A percentile compares a stretch with the other conserved stretches of the same genome.
Evolutionary conservation across 768 basidiomycete genomes (phyloP).

Genomic region (Naematelia aurantialba): DNA sequence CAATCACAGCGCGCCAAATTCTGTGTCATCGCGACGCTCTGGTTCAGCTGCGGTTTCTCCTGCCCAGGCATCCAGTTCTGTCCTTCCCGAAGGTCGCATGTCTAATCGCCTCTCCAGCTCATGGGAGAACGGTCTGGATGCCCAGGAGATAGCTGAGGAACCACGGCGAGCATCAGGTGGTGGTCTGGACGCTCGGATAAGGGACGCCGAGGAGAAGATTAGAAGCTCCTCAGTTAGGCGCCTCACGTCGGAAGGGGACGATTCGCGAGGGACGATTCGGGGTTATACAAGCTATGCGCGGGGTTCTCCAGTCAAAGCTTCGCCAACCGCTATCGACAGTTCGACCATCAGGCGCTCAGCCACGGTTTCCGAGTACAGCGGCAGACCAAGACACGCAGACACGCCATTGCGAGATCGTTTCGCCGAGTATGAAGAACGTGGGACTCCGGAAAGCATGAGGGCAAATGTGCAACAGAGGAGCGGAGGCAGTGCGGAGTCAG

Average conservation of each 20-base stretch:
- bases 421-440: neutral
- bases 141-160: neutral
- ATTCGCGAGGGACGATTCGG: neutral
- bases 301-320: neutral
- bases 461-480: slow-evolving; percentile 12
- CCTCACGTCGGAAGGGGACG: neutral
- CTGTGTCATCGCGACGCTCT: neutral
- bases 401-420: neutral
- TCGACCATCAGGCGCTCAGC: slow-evolving; percentile 3
- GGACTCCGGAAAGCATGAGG: slow-evolving; percentile 1
- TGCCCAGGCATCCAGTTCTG: neutral
- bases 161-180: neutral
- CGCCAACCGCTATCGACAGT: neutral
- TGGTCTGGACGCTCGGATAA: slow-evolving; percentile 15
- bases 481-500: slow-evolving; percentile 31
- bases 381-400: slow-evolving; percentile 6
- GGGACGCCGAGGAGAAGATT: slow-evolving; percentile 21
- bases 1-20: neutral
- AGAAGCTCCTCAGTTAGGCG: slow-evolving; percentile 3
- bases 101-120: neutral
- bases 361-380: neutral
- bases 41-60: neutral
- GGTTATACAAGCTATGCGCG: neutral
- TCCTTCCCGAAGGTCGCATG: neutral
- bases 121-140: neutral